Evolutionary conservation across 2,329 filamentous ascomycete genomes (phyloP).

Genomic region (Aspergillus vadensis): DNA sequence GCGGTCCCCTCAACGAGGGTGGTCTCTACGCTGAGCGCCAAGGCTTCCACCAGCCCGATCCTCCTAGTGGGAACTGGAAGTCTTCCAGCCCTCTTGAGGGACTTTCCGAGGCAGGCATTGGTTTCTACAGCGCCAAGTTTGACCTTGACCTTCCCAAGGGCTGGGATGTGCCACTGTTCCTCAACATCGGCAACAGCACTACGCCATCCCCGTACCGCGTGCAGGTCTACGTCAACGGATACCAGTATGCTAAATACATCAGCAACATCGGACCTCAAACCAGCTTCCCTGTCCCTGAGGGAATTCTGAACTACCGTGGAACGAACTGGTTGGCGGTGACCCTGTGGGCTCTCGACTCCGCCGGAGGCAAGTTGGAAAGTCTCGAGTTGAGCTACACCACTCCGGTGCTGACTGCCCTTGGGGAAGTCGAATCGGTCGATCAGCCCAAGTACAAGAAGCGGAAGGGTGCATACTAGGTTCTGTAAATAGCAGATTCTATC

Average conservation of each 20-base stretch:
- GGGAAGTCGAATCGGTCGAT: constrained; percentile 48
- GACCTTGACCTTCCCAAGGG: constrained; percentile 54
- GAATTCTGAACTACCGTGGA: constrained; percentile 70
- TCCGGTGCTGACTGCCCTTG: constrained; percentile 55
- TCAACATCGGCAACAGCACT: constrained; percentile 51
- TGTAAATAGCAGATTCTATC: background rate
- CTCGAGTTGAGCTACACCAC: constrained; percentile 54
- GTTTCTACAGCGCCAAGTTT: constrained; percentile 56
- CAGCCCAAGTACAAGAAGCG: constrained; percentile 52
- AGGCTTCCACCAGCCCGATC: constrained; percentile 57
- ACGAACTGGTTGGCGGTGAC: constrained; percentile 69
- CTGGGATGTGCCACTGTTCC: constrained; percentile 59
- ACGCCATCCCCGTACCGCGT: constrained; percentile 61
- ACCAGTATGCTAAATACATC: constrained; percentile 69
- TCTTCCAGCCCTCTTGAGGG: constrained; percentile 40
- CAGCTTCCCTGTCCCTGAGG: constrained; percentile 71
- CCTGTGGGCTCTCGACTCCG: constrained; percentile 66
- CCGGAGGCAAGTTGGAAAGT: constrained; percentile 59
- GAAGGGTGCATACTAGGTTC: constrained; percentile 53
- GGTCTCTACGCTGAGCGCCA: constrained; percentile 58
- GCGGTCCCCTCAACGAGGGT: constrained; percentile 61
- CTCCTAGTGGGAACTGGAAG: constrained; percentile 42
- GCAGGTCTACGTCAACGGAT: constrained; percentile 73
- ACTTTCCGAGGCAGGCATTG: constrained; percentile 52
- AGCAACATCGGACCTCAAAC: constrained; percentile 76